Conservation (phyloP, 331 rosid genomes). For the Malus hybrid region DNA sequence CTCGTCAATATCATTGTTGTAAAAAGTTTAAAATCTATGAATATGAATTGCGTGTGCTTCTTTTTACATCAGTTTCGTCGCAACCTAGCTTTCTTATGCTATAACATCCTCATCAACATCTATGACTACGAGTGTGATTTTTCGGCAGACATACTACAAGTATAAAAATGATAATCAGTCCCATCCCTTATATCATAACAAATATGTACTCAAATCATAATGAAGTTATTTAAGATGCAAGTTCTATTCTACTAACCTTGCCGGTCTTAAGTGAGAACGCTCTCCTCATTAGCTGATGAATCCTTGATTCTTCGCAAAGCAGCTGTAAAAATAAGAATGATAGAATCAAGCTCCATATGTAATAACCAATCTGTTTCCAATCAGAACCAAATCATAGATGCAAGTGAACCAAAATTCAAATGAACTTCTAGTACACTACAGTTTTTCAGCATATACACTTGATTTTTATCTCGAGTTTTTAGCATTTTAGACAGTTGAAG, state of each 20-base stretch:
- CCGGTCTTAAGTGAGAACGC: constrained; percentile 19
- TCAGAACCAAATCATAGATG: background rate
- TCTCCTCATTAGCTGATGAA: constrained; percentile 25
- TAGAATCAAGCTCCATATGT: background rate
- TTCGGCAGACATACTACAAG: constrained; percentile 20
- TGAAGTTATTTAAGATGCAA: background rate
- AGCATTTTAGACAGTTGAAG: constrained; percentile 3
- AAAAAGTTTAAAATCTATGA: background rate
- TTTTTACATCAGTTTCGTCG: constrained; percentile 4
- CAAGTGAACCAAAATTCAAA: background rate
- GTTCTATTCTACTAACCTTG: constrained; percentile 1
- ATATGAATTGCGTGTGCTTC: background rate
- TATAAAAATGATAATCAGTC: background rate
- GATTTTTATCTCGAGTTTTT: background rate
- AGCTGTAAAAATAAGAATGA: constrained; percentile 19
- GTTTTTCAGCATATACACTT: background rate
- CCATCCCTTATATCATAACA: background rate
- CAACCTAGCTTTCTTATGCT: constrained; percentile 21
- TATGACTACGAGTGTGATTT: constrained; percentile 26
- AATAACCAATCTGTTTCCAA: background rate
- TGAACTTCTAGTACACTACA: background rate
- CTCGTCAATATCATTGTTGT: too few relatives aligned
- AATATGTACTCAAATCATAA: background rate
- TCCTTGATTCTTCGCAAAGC: constrained; percentile 27
- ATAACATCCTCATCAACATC: constrained; percentile 22